phyloP scores from a whole-genome alignment of 75 land plant species.

The Pseudotsuga menziesii region DNA sequence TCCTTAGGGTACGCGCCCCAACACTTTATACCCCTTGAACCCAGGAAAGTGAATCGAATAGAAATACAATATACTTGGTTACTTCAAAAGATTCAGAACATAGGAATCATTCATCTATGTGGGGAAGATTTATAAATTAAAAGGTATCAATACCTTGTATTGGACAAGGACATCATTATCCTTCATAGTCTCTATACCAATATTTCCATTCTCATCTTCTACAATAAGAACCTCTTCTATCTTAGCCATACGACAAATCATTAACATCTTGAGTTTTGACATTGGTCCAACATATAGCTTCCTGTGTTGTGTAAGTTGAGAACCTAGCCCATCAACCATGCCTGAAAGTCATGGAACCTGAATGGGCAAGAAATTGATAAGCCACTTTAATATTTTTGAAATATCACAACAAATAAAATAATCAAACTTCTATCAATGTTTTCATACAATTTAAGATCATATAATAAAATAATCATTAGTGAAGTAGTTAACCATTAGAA shows the following conservation, averaged over 20 bases:
- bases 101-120: no score
- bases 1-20: no score
- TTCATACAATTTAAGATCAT: no score
- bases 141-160: conserved; percentile 60
- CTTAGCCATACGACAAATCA: conserved; percentile 99
- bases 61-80: no score
- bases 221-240: conserved; percentile 99
- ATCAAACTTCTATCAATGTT: background rate
- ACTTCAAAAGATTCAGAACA: no score
- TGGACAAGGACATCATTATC: conserved; percentile 99
- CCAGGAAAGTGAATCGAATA: no score
- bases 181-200: conserved; percentile 98
- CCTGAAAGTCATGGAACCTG: conserved; percentile 51
- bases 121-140: no score
- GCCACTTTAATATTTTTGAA: background rate
- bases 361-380: background rate
- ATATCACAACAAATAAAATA: background rate
- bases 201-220: conserved; percentile 99
- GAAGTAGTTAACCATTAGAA: no score
- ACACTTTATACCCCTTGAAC: no score
- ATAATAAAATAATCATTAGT: no score
- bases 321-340: conserved; percentile 80
- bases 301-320: conserved; percentile 61
- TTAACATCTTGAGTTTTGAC: conserved; percentile 87
- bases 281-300: conserved; percentile 76